These are phyloP conservation scores for Halophytophthora batemanensis DNA, from an alignment of 352 stramenopile genomes.

Conservation along the genomic window DNA sequence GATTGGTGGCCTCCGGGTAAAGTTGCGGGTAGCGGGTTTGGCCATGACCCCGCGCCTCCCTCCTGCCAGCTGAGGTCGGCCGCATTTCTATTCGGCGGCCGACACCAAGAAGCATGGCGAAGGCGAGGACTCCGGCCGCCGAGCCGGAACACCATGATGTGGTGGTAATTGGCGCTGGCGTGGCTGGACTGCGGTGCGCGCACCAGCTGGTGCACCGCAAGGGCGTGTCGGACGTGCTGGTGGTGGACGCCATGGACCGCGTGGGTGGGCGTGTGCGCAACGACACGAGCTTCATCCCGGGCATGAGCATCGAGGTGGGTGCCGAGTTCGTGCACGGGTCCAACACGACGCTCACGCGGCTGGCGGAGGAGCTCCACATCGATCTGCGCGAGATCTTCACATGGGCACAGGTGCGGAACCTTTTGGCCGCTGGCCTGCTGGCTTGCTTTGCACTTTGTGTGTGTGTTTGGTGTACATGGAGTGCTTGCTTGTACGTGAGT, in stretches of 20 bases:
- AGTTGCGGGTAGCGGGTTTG: neutral
- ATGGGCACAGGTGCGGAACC: slow-evolving; percentile 77
- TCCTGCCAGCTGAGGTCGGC: neutral
- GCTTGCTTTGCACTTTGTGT: slow-evolving; percentile 1
- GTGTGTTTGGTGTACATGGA: slow-evolving; percentile 9
- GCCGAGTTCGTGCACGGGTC: slow-evolving; percentile 74
- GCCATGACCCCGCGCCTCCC: no score
- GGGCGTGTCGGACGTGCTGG: slow-evolving; percentile 59
- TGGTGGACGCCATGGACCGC: slow-evolving; percentile 67
- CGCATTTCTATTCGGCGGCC: slow-evolving; percentile 8
- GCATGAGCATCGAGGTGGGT: slow-evolving; percentile 70
- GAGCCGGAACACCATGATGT: slow-evolving; percentile 50
- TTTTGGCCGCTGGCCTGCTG: neutral
- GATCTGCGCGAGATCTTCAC: slow-evolving; percentile 81
- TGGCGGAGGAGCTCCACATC: slow-evolving; percentile 65
- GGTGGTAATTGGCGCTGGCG: slow-evolving; percentile 65
- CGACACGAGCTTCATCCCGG: slow-evolving; percentile 62
- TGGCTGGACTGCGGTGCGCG: slow-evolving; percentile 65
- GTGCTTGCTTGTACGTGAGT: slow-evolving; percentile 5
- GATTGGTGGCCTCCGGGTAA: slow-evolving; percentile 22
- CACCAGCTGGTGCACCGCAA: slow-evolving; percentile 54
- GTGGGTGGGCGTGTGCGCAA: slow-evolving; percentile 66
- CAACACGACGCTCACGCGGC: slow-evolving; percentile 70
- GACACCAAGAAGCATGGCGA: neutral
- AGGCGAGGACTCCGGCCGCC: neutral